Conservation (phyloP, 495 filamentous ascomycete genomes). For the Aspergillus baeticus region DNA sequence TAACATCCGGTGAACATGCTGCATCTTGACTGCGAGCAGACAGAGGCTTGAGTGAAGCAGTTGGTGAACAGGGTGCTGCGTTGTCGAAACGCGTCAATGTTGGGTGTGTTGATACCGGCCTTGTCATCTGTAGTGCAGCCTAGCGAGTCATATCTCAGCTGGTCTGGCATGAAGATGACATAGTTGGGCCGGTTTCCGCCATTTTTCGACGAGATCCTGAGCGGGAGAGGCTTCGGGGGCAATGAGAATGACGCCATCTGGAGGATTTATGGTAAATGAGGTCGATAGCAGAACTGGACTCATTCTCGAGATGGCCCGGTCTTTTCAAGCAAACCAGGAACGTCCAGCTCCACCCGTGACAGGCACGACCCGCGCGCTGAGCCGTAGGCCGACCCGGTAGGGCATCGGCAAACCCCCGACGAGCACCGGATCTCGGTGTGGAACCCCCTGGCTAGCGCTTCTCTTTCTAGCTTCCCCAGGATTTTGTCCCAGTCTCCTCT, state of each 20-base stretch:
- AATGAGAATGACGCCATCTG: not conserved
- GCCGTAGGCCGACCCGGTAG: not conserved
- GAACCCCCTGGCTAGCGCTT: not conserved
- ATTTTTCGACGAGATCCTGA: not conserved
- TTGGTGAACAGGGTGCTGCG: slow-evolving; percentile 21
- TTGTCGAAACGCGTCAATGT: slow-evolving; percentile 20
- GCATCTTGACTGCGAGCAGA: slow-evolving; percentile 27
- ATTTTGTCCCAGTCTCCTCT: not conserved
- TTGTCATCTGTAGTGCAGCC: slow-evolving; percentile 13
- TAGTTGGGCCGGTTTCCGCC: slow-evolving; percentile 15
- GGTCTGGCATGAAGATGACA: slow-evolving; percentile 27
- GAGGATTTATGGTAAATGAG: not conserved
- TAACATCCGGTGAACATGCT: slow-evolving; percentile 25
- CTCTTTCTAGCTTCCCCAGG: not conserved
- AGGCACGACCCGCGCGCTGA: not conserved
- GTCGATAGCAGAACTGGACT: not conserved
- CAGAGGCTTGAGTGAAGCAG: slow-evolving; percentile 24
- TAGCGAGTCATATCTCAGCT: slow-evolving; percentile 25
- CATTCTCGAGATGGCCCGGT: not conserved
- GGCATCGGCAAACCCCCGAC: not conserved
- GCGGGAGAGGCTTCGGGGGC: not conserved
- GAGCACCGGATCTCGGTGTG: not conserved
- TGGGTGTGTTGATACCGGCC: slow-evolving; percentile 20
- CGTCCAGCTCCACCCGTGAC: not conserved
- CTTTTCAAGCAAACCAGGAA: not conserved